Evolutionary conservation across 495 filamentous ascomycete species (phyloP), one percentile per base, ranked within the genome.

Genomic region (Penicillium samsonianum): DNA sequence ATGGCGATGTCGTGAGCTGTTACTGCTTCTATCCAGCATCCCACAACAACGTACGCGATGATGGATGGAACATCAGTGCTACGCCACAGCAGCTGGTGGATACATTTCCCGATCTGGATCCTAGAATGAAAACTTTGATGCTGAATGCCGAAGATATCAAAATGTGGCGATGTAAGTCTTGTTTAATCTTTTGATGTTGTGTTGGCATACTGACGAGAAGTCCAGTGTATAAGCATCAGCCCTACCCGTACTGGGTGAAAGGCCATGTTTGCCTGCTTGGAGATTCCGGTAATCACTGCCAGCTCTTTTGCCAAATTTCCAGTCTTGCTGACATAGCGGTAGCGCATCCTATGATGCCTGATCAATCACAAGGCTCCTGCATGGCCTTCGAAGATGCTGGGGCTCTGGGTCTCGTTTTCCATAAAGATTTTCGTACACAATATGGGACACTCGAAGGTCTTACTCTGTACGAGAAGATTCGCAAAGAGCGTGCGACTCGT

Each of bases 331-430:
- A 50, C 23, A 4, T 14, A 4, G 2, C 45, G 5, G 1, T 66
- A 17, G 80, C 77, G 2, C 80, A 82, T 59, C 78, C 80, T 1
- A 82, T 82, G 80, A 71, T 82, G 38, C 80, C 80, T 1, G 64
- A 78, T 55, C 72, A 75, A 33, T 65, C 60, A 0, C 72, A 78
- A 55, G 74, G 74, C 5, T 65, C 69, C 0, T 73, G 73, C 50
- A 66, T 67, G 67, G 74, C 74, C 2, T 69, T 78, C 38, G 74
- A 78, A 59, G 74, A 78, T 51, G 73, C 73, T 0, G 74, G 60
- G 0, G 70, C 72, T 0, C 46, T 78, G 0, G 70, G 74, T 0
- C 53, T 73, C 2, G 48, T 78, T 6, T 78, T 77, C 60, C 48
- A 64, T 35, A 59, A 67, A 35, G 55, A 61, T 16, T 74, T 67